Evolutionary conservation across 2,329 filamentous ascomycete species (phyloP), one percentile per base, ranked within the genome.

Genomic region (Orbilia oligospora): DNA sequence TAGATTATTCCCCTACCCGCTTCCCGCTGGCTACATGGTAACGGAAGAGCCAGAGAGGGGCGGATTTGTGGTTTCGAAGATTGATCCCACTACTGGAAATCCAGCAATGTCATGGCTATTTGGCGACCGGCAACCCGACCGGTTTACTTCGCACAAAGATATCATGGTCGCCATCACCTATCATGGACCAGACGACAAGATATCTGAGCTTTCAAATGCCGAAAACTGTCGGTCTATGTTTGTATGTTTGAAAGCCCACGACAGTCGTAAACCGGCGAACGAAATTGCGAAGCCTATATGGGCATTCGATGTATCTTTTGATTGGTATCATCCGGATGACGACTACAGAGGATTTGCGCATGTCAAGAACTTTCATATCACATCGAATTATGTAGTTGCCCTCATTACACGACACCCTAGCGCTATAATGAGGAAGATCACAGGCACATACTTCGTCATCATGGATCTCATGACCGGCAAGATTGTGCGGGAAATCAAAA

Each of bases 321-420:
- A 81, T 48, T 82, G 81, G 81, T 79, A 77, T 30, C 79, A 81
- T 38, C 70, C 80, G 14, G 76, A 81, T 14, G 56, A 63, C 22
- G 64, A 76, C 38, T 82, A 82, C 76, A 79, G 79, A 30, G 81
- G 80, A 16, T 82, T 81, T 56, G 80, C 81, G 8, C 81, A 82
- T 56, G 56, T 82, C 14, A 82, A 82, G 49, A 82, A 82, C 71
- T 82, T 82, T 46, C 81, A 82, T 75, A 66, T 82, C 18, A 82
- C 81, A 9, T 82, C 73, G 72, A 81, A 80, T 22, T 78, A 81
- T 61, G 65, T 82, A n/a, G 80, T 83, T 36, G 82, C 80, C n/a
- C 81, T 83, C 2, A 80, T 82, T 18, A 81, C 81, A 22, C 79
- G 81, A 18, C 81, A 82, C 46, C 81, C 80, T 55, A 80, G 80